A percentile compares a stretch with the other conserved stretches of the same genome.
phyloP scores from a whole-genome alignment of 108 stramenopile genomes.

The Chaetoceros muelleri region DNA sequence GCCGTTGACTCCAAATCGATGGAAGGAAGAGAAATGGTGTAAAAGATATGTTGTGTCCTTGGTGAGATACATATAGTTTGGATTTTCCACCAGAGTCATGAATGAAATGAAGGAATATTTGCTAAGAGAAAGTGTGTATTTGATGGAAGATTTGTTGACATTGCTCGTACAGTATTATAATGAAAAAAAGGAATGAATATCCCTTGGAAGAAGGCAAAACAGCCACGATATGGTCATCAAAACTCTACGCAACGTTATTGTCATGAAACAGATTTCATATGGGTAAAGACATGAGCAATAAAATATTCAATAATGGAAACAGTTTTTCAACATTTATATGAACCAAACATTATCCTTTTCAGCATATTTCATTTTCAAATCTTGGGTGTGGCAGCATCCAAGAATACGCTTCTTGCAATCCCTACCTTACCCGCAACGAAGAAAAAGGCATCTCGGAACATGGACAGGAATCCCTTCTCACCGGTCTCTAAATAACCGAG shows the following conservation, averaged over 20 bases:
- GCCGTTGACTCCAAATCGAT: slow-evolving; percentile 74
- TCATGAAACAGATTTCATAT: no score
- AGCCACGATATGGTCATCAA: no score
- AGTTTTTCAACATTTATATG: neutral
- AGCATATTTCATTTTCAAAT: neutral
- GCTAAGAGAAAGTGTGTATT: slow-evolving; percentile 1
- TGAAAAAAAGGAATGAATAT: no score
- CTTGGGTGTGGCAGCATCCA: slow-evolving; percentile 60
- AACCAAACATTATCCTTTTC: neutral
- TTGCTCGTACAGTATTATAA: no score
- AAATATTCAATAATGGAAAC: neutral
- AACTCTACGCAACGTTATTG: no score
- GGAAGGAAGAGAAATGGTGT: slow-evolving; percentile 19
- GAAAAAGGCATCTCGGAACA: slow-evolving; percentile 73
- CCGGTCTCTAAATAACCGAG: slow-evolving; percentile 74
- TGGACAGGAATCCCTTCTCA: slow-evolving; percentile 34
- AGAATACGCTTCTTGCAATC: slow-evolving; percentile 45
- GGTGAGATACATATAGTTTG: no score
- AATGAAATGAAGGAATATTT: neutral
- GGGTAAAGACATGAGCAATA: neutral
- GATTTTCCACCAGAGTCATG: neutral
- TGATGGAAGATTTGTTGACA: no score
- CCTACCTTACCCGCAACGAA: slow-evolving; percentile 41
- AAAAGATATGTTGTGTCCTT: neutral
- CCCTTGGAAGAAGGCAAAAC: no score